These are phyloP conservation scores for Fusarium coicis DNA, from an alignment of 2,329 filamentous ascomycete genomes.

Conservation along the genomic window DNA sequence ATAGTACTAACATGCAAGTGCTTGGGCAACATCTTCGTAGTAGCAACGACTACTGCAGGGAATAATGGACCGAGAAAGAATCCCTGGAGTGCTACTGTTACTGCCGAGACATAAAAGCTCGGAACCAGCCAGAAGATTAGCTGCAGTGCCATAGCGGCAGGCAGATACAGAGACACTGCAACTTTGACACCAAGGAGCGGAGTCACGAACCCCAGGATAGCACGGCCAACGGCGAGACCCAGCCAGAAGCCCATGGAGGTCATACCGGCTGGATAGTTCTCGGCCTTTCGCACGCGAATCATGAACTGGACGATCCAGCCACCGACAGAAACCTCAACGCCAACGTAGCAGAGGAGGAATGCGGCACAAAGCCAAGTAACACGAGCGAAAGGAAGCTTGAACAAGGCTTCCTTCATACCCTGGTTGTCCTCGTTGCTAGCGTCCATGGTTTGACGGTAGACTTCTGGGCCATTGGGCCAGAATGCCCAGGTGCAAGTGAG, in stretches of 20 bases:
- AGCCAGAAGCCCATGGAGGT: conserved; percentile 85
- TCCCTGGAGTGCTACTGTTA: conserved; percentile 77
- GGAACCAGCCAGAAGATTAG: conserved; percentile 86
- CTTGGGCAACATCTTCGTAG: conserved; percentile 75
- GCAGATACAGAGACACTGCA: conserved; percentile 70
- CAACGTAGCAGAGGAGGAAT: conserved; percentile 82
- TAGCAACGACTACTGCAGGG: conserved; percentile 75
- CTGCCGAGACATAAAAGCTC: conserved; percentile 77
- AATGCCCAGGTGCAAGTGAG: conserved; percentile 64
- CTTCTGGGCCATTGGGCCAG: conserved; percentile 66
- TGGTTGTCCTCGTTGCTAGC: conserved; percentile 45
- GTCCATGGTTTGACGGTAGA: conserved; percentile 57
- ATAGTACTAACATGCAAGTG: conserved; percentile 82
- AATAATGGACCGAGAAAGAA: conserved; percentile 86
- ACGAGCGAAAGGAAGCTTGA: conserved; percentile 55
- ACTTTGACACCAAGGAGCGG: conserved; percentile 76
- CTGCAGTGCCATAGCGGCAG: conserved; percentile 71
- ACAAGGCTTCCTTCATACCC: conserved; percentile 48
- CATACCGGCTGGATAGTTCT: conserved; percentile 76
- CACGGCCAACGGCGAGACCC: conserved; percentile 77
- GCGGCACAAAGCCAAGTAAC: conserved; percentile 77
- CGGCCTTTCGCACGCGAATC: conserved; percentile 77
- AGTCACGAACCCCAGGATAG: conserved; percentile 79
- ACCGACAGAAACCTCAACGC: conserved; percentile 78
- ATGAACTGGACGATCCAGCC: conserved; percentile 90